A percentile compares a stretch with the other conserved stretches of the same genome.
phyloP scores from a whole-genome alignment of 208 protist species.

The Trypanosoma caninum region DNA sequence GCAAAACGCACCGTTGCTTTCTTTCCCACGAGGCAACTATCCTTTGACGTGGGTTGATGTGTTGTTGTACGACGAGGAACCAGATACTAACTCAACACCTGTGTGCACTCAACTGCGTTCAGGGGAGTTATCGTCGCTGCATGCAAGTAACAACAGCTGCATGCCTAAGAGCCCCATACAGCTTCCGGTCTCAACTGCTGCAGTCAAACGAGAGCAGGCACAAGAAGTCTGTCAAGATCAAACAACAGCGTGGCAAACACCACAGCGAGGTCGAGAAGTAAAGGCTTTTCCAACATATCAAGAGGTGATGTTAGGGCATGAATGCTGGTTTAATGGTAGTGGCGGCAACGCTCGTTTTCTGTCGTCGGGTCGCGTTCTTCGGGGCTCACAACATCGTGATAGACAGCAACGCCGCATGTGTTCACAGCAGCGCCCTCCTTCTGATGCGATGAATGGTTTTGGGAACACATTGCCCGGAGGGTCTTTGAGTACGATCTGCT shows the following conservation, averaged over 20 bases:
- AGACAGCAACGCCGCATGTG: constrained; percentile 1
- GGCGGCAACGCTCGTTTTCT: background rate
- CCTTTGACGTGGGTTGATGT: constrained; percentile 18
- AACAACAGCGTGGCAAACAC: background rate
- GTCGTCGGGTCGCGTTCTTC: background rate
- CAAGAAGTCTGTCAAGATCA: background rate
- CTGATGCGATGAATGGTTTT: background rate
- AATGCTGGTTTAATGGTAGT: background rate
- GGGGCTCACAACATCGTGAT: background rate
- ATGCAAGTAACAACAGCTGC: background rate
- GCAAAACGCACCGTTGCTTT: too few species aligned
- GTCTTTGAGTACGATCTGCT: constrained; percentile 2
- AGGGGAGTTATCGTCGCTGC: background rate
- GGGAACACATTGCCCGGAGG: background rate
- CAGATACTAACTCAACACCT: background rate
- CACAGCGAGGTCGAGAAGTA: background rate
- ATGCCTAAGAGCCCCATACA: background rate
- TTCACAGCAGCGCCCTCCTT: background rate
- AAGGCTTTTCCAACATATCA: constrained; percentile 4
- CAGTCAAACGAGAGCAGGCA: background rate
- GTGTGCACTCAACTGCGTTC: background rate
- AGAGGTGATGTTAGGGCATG: constrained; percentile 10
- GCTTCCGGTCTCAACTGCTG: constrained; percentile 15
- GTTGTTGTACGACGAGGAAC: constrained; percentile 12
- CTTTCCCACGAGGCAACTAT: too few species aligned